Evolutionary conservation across 2,329 filamentous ascomycete genomes (phyloP).

Genomic region (Scedosporium dehoogii): DNA sequence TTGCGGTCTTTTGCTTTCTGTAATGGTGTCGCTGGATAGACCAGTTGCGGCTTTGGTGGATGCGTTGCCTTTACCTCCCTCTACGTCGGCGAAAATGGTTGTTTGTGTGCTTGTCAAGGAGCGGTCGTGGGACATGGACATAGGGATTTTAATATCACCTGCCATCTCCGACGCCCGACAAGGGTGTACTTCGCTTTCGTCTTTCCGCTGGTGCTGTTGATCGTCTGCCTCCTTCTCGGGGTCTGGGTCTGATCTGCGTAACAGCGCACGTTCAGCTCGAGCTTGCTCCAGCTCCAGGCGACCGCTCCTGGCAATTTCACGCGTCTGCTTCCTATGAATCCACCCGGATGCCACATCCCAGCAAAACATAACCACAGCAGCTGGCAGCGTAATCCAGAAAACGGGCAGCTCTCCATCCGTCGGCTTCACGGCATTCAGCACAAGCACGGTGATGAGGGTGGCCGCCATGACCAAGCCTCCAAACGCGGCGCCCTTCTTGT

Average conservation of each 20-base stretch:
- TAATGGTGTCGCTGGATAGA: no score
- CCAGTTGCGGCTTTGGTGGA: no score
- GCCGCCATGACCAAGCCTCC: slow-evolving; percentile 56
- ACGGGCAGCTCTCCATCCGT: slow-evolving; percentile 43
- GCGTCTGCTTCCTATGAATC: slow-evolving; percentile 51
- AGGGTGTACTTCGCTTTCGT: no score
- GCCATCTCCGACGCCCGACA: no score
- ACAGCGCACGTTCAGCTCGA: no score
- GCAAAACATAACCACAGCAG: slow-evolving; percentile 56
- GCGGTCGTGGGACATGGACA: no score
- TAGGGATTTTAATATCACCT: no score
- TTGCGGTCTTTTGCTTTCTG: no score
- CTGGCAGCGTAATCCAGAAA: slow-evolving; percentile 60
- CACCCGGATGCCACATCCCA: slow-evolving; percentile 59
- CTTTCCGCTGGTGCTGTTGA: background rate
- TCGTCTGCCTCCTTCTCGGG: background rate
- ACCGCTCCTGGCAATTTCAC: slow-evolving; percentile 49
- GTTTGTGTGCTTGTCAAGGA: no score
- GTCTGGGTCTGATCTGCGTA: no score
- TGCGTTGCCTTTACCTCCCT: no score
- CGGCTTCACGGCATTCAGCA: slow-evolving; percentile 51
- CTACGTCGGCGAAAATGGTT: no score
- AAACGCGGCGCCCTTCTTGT: slow-evolving; percentile 55
- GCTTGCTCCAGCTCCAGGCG: slow-evolving; percentile 18
- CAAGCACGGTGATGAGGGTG: slow-evolving; percentile 56